Evolutionary conservation across 2,329 filamentous ascomycete genomes (phyloP).

Genomic region (Achaetomium macrosporum): DNA sequence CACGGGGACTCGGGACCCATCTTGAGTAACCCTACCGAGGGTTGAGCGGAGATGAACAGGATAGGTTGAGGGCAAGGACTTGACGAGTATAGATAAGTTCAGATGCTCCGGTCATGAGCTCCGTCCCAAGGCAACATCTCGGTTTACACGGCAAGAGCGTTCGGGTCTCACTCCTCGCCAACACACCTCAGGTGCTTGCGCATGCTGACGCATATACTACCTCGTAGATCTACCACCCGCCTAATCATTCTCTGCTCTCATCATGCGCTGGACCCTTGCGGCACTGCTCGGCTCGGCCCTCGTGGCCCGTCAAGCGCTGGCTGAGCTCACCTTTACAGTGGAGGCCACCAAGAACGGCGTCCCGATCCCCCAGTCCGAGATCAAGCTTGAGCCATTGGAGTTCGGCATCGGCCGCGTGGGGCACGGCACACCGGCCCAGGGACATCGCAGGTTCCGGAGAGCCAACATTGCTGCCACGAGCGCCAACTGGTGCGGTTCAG

Average conservation of each 20-base stretch:
- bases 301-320: slow-evolving; percentile 9
- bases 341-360: slow-evolving; percentile 21
- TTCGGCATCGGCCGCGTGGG: slow-evolving; percentile 10
- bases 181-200: neutral
- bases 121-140: neutral
- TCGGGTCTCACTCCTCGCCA: neutral
- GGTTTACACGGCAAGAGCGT: neutral
- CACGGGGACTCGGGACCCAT: neutral
- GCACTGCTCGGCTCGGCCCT: slow-evolving; percentile 18
- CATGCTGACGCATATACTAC: neutral
- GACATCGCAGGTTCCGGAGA: slow-evolving; percentile 8
- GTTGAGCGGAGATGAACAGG: slow-evolving; percentile 1
- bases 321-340: slow-evolving; percentile 21
- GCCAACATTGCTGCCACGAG: slow-evolving; percentile 16
- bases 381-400: slow-evolving; percentile 21
- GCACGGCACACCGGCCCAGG: neutral
- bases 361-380: slow-evolving; percentile 21
- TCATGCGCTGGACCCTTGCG: slow-evolving; percentile 19
- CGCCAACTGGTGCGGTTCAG: slow-evolving; percentile 27
- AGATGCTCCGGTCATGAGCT: slow-evolving; percentile 5
- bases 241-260: neutral
- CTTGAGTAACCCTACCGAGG: slow-evolving; percentile 7
- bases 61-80: neutral
- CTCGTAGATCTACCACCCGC: slow-evolving; percentile 6
- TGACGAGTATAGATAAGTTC: slow-evolving; percentile 8